phyloP scores from a whole-genome alignment of 1,284 basidiomycete genomes.

The Ustilago lituana region DNA sequence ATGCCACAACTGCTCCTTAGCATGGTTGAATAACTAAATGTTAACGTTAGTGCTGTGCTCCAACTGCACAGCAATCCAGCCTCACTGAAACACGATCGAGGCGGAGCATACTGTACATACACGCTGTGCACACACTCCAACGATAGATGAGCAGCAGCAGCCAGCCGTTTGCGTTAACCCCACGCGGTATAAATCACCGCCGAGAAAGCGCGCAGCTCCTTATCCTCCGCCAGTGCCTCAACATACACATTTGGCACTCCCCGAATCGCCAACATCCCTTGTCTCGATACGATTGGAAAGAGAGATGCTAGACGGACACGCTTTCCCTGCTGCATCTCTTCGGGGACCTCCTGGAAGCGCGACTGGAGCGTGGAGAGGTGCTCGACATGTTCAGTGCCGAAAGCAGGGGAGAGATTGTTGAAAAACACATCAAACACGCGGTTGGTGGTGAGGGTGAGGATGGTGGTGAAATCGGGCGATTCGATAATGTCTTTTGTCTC shows the following conservation, averaged over 20 bases:
- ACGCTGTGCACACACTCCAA: too few species aligned
- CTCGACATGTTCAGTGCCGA: constrained; percentile 49
- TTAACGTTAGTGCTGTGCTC: too few species aligned
- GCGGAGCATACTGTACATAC: too few species aligned
- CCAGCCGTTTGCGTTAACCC: too few species aligned
- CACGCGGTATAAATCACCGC: constrained; percentile 71
- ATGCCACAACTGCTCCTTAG: too few species aligned
- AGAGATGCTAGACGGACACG: constrained; percentile 77
- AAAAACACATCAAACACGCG: constrained; percentile 73
- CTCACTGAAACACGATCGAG: too few species aligned
- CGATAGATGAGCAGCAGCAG: too few species aligned
- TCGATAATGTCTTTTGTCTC: constrained; percentile 77
- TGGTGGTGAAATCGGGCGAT: constrained; percentile 76
- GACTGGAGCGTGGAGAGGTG: constrained; percentile 70
- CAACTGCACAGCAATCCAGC: too few species aligned
- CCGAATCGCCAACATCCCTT: constrained; percentile 78
- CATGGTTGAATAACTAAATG: too few species aligned
- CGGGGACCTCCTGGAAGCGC: constrained; percentile 41
- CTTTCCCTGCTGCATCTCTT: constrained; percentile 68
- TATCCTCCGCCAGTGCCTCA: constrained; percentile 70
- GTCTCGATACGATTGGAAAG: constrained; percentile 79
- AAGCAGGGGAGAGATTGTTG: constrained; percentile 71
- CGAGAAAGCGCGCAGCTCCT: constrained; percentile 71
- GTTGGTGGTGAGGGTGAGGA: constrained; percentile 77
- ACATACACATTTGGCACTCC: constrained; percentile 82